These are phyloP conservation scores for Achlya hypogyna DNA, from an alignment of 352 stramenopile genomes.

Conservation along the genomic window DNA sequence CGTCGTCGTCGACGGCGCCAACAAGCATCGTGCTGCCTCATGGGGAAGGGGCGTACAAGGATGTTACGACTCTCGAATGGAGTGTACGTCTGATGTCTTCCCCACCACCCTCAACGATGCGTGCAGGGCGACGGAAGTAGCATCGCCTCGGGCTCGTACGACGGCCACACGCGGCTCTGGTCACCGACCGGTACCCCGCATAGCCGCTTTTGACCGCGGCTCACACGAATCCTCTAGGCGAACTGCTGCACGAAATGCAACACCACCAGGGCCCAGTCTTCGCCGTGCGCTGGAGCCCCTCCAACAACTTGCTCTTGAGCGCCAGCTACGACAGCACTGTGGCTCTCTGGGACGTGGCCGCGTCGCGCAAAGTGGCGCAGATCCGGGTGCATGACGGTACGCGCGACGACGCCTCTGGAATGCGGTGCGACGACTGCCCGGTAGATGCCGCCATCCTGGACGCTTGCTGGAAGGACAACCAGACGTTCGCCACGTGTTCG, in stretches of 20 bases:
- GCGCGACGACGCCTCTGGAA: neutral
- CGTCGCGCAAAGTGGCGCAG: slow-evolving; percentile 90
- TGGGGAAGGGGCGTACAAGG: slow-evolving; percentile 88
- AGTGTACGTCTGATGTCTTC: slow-evolving; percentile 51
- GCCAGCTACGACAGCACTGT: slow-evolving; percentile 83
- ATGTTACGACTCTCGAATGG: slow-evolving; percentile 98
- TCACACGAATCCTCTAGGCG: slow-evolving; percentile 28
- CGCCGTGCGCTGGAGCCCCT: slow-evolving; percentile 76
- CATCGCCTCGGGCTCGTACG: slow-evolving; percentile 93
- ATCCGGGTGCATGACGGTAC: slow-evolving; percentile 84
- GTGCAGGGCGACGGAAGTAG: slow-evolving; percentile 78
- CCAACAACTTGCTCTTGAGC: slow-evolving; percentile 58
- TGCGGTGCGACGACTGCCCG: neutral
- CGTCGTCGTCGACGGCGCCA: slow-evolving; percentile 29
- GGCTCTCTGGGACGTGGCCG: slow-evolving; percentile 67
- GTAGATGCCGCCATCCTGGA: slow-evolving; percentile 74
- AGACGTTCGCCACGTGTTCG: slow-evolving; percentile 92
- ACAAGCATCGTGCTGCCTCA: slow-evolving; percentile 57
- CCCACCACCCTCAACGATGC: neutral
- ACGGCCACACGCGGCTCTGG: slow-evolving; percentile 87
- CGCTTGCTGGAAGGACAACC: slow-evolving; percentile 90
- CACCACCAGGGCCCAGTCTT: slow-evolving; percentile 82
- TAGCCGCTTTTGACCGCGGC: neutral
- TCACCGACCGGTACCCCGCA: slow-evolving; percentile 21
- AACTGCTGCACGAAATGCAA: slow-evolving; percentile 77